phyloP scores from a whole-genome alignment of 2,329 filamentous ascomycete species.

The Colletotrichum orchidophilum region DNA sequence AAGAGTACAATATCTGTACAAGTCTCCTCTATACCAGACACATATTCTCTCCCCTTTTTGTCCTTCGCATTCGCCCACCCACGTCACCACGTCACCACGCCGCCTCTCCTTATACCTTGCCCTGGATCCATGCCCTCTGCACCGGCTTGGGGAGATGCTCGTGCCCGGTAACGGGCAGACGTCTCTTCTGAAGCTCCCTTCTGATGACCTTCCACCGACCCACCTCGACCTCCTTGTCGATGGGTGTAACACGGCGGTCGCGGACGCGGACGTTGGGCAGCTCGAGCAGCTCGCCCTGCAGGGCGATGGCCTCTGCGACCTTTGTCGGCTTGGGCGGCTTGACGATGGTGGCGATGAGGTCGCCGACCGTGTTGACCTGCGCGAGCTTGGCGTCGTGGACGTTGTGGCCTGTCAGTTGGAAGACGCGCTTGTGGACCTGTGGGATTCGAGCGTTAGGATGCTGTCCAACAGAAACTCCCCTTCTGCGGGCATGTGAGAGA shows the following conservation, averaged over 20 bases:
- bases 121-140: conserved; percentile 54
- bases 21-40: conserved; percentile 25
- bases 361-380: conserved; percentile 61
- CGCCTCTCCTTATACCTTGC: conserved; percentile 43
- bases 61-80: not conserved
- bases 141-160: conserved; percentile 49
- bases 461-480: not conserved
- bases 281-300: conserved; percentile 54
- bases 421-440: conserved; percentile 82
- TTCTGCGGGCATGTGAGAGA: not conserved
- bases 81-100: not conserved
- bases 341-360: conserved; percentile 63
- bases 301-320: conserved; percentile 68
- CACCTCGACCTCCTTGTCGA: conserved; percentile 75
- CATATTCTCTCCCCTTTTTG: not conserved
- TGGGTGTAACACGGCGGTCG: conserved; percentile 70
- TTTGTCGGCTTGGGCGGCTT: conserved; percentile 67
- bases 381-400: conserved; percentile 76
- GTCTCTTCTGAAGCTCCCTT: conserved; percentile 71
- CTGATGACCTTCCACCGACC: conserved; percentile 85
- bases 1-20: conserved; percentile 37
- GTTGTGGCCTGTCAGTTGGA: conserved; percentile 81
- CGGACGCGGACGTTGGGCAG: conserved; percentile 78
- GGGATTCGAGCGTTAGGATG: not conserved
- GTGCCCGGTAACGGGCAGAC: conserved; percentile 65